Conservation (phyloP, 2,329 filamentous ascomycete species). For the Parascedosporium putredinis region DNA sequence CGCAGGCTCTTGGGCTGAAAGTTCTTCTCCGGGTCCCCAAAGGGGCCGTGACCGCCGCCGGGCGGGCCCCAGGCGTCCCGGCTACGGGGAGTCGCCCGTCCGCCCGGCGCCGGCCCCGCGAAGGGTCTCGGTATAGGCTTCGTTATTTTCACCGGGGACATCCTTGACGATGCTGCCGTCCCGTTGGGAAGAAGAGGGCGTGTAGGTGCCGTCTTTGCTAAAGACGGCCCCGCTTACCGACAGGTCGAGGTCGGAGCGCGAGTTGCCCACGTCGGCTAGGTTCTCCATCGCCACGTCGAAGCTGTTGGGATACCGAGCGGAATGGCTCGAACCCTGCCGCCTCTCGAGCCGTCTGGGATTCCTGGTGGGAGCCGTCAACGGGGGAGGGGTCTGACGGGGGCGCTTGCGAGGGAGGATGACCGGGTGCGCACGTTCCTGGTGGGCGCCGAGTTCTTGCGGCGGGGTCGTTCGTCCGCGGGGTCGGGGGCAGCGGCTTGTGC, state of each 20-base stretch:
- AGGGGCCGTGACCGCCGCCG: background rate
- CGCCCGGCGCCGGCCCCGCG: background rate
- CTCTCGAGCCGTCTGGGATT: background rate
- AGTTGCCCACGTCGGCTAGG: background rate
- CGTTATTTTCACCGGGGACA: background rate
- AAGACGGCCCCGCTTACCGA: background rate
- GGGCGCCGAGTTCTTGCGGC: too few relatives aligned
- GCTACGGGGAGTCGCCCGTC: too few relatives aligned
- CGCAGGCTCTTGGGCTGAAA: constrained; percentile 41
- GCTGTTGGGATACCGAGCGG: background rate
- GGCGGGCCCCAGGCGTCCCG: background rate
- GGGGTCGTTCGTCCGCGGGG: too few relatives aligned
- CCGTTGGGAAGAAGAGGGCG: background rate
- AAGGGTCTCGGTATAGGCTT: background rate
- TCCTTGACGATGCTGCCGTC: background rate
- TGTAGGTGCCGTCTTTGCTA: background rate
- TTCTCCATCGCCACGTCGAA: background rate
- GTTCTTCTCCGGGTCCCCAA: constrained; percentile 22
- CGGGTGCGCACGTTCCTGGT: too few relatives aligned
- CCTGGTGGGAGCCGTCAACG: too few relatives aligned
- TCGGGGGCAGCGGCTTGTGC: background rate
- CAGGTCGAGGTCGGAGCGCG: background rate
- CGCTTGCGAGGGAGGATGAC: background rate
- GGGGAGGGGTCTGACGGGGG: background rate
- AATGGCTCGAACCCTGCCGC: background rate